These are phyloP conservation scores for Claviceps africana DNA, from an alignment of 2,329 filamentous ascomycete genomes.

Conservation along the genomic window DNA sequence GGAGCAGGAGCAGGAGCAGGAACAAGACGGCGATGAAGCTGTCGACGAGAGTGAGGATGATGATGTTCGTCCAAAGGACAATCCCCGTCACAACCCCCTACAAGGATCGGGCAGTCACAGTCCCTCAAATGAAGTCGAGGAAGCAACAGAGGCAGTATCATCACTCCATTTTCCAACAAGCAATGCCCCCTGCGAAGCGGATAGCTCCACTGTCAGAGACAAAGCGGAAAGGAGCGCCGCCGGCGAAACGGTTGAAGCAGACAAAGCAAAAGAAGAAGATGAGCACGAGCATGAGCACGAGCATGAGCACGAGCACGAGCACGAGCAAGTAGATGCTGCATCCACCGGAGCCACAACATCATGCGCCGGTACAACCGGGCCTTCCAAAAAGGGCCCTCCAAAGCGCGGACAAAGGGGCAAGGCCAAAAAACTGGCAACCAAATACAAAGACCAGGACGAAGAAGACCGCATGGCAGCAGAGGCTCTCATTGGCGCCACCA, in stretches of 20 bases:
- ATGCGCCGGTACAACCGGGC: not conserved
- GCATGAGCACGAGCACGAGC: slow-evolving; percentile 3
- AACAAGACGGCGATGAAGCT: slow-evolving; percentile 10
- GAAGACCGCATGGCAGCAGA: slow-evolving; percentile 79
- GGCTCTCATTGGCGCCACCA: slow-evolving; percentile 66
- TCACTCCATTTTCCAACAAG: slow-evolving; percentile 13
- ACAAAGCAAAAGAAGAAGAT: no score
- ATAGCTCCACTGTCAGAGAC: not conserved
- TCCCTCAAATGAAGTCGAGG: slow-evolving; percentile 14
- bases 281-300: no score
- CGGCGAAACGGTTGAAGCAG: slow-evolving; percentile 5
- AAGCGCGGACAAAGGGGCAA: slow-evolving; percentile 71
- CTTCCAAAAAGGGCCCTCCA: slow-evolving; percentile 27
- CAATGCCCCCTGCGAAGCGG: not conserved
- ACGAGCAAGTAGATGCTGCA: slow-evolving; percentile 7
- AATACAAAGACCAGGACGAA: slow-evolving; percentile 90
- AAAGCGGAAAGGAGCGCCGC: not conserved
- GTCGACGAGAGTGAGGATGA: slow-evolving; percentile 17
- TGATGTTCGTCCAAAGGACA: slow-evolving; percentile 10
- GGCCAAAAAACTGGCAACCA: slow-evolving; percentile 72
- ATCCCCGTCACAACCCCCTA: slow-evolving; percentile 24
- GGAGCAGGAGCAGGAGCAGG: slow-evolving; percentile 11
- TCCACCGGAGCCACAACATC: slow-evolving; percentile 4
- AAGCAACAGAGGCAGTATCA: slow-evolving; percentile 12
- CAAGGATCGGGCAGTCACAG: slow-evolving; percentile 15